These are phyloP conservation scores for Acarospora socialis DNA, from an alignment of 2,329 filamentous ascomycete species.

Conservation along the genomic window DNA sequence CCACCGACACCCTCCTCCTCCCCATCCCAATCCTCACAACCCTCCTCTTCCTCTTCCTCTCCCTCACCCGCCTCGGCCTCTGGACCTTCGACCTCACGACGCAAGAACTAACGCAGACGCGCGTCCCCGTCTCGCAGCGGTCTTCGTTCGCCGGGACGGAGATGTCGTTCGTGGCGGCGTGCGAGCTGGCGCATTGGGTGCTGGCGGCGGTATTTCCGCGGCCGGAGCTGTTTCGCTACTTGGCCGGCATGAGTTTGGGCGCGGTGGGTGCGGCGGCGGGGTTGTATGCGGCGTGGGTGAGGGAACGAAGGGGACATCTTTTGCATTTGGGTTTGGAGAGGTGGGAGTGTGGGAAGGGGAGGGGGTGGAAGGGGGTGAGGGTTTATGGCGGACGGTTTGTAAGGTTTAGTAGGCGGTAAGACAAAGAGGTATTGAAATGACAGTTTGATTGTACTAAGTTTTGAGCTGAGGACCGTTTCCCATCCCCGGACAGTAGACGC, in stretches of 20 bases:
- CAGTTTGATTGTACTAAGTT: too few relatives aligned
- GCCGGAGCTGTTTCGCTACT: constrained; percentile 26
- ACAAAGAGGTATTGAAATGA: too few relatives aligned
- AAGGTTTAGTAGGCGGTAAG: too few relatives aligned
- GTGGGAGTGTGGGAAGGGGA: too few relatives aligned
- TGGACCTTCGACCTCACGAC: constrained; percentile 33
- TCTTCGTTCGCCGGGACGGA: constrained; percentile 32
- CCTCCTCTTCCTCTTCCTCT: constrained; percentile 27
- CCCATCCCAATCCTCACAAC: constrained; percentile 15
- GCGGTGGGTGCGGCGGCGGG: constrained; percentile 21
- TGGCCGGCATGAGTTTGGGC: constrained; percentile 24
- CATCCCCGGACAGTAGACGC: too few relatives aligned
- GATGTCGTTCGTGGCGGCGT: constrained; percentile 26
- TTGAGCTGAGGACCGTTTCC: too few relatives aligned
- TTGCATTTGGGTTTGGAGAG: too few relatives aligned
- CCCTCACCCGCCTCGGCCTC: constrained; percentile 29
- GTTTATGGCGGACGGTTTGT: too few relatives aligned
- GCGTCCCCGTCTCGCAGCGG: constrained; percentile 19
- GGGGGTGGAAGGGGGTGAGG: too few relatives aligned
- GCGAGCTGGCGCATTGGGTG: constrained; percentile 24
- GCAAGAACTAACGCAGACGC: constrained; percentile 32
- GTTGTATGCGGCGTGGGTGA: constrained; percentile 27
- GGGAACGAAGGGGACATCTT: too few relatives aligned
- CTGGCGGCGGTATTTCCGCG: constrained; percentile 24
- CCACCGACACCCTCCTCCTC: neutral